Base-by-base conservation (phyloP, 345 rosid species). In the Viola odorata region DNA sequence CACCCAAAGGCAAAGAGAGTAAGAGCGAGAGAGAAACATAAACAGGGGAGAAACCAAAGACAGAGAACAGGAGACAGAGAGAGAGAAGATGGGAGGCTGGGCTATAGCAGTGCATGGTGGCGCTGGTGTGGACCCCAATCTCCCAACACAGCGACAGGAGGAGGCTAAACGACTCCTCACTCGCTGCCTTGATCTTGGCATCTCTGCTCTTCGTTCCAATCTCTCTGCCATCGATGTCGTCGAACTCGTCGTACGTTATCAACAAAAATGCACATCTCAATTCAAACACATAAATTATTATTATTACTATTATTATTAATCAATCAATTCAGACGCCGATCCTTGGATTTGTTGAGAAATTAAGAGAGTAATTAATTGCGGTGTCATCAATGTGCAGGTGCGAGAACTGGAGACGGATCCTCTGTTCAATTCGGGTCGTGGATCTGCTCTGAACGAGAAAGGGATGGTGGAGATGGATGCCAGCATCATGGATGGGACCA, bases 391-490 rank as follows among this genome's bases (percentile, higher is more conserved):
- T 7, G 6, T 41, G 14, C 59, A 92, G 98, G 89, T 94, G 47
- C 80, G 82, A 62, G 97, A 89, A 63, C 69, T 94, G 71, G 96
- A 94, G 76, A 75, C 81, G 39, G 97, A 94, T 77, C 96, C 99
- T 48, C 68, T 94, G 71, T 94, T 94, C 73, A 94, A 94, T 58
- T 89, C 99, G 7, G 97, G 97, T n/a, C 84, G 91, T 55, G 99
- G 99, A 73, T 89, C 97, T 32, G 97, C 98, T 8, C 81, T 94
- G 9, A 85, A 94, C 37, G 90, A 80, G 73, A 78, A 87, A 37
- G 97, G 99, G 5, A 87, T 87, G 61, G 99, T 81, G 74, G 99
- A 89, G 79, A 89, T 94, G 99, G 99, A 94, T 65, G 98, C 98
- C 3, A 89, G 97, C 75, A 89, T 92, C 12, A 92, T 92, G 98